Base-by-base conservation (phyloP, 805 yeast genomes). In the Candida argentea region DNA sequence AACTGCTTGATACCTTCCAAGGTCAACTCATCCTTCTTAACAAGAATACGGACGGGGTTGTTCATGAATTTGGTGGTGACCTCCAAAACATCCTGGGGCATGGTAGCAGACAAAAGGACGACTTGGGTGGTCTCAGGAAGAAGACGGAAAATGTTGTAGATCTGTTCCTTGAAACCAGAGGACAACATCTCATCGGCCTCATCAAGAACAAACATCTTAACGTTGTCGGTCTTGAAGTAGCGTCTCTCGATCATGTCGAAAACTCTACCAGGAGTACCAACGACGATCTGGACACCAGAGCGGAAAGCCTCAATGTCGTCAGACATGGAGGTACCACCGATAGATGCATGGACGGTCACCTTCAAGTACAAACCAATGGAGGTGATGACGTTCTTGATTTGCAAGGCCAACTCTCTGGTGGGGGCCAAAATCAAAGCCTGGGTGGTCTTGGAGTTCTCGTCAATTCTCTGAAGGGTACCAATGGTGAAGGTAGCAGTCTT, bases 201-300 rank as follows among this genome's bases (percentile, higher is more conserved):
- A 59, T 91, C 98, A 46, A 91, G 63, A 38, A 91, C 73, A 40
- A 89, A 64, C 82, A 91, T 79, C 64, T 87, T 85, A 41, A 86
- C 67, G 46, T 76, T 69, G 42, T 86, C 74, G 10, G 91, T 73
- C 38, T 67, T 64, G 44, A 91, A 65, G 43, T 68, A 68, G 40
- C 93, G 74, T 56, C 95, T 73, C 50, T 82, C 82, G 38, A 91
- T 75, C 80, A 91, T 75, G 60, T 91, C 98, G 36, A 70, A 57
- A 22, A 89, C 95, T 50, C 98, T 72, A 32, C 98, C 98, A 19
- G 98, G 98, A 8, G 98, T 91, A 29, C 98, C 98, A 52, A 91
- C 87, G 22, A 91, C 83, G 22, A 91, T 77, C 46, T 91, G 95
- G 46, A 78, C 85, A 37, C 95, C 94, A 41, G 70, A 77, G 33